Evolutionary conservation across 2,329 filamentous ascomycete genomes (phyloP), one percentile per base, ranked within the genome.

Genomic region (Mycosphaerelloides madeirae): DNA sequence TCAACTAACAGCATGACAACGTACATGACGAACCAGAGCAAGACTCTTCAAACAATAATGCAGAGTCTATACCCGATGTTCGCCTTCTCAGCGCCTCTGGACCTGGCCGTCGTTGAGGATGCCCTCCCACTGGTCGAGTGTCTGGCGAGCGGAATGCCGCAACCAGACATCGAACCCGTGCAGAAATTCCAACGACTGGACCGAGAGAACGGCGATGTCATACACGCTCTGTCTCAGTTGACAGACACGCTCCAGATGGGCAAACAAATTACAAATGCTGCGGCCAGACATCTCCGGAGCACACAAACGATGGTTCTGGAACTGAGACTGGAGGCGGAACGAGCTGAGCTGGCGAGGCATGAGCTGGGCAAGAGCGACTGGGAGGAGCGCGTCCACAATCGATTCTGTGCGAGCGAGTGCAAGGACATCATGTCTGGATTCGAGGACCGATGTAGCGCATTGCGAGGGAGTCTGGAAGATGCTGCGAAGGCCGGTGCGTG

Each of bases 211-310:
- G 76, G 77, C 13, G 81, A 85, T 72, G 82, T 87, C 3, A 75
- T 91, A 7, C 79, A 87, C 58, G 87, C 87, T 6, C 78, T 98
- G 36, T 88, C 87, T 56, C 85, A 88, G 54, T 75, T 98, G 3
- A 88, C 87, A 6, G 93, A 98, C 64, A 90, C 87, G 3, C 75
- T 98, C 28, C 91, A 97, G 67, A 95, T 97, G 84, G 89, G 85
- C 25, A 83, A 88, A 11, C 91, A 97, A 67, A 85, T 87, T 1
- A 93, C 87, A 0, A 85, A 82, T 3, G 84, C 85, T 8, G 93
- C 91, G 1, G 83, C 84, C 2, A 76, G 93, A 43, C 79, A 88
- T 34, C 71, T 98, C 40, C 84, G 85, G 55, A 86, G 81, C 29
- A 89, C 87, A 6, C 86, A 84, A 57, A 90, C 95, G 63, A 80